Evolutionary conservation across 495 filamentous ascomycete species (phyloP), one percentile per base, ranked within the genome.

Genomic region (Daldinia grandis): DNA sequence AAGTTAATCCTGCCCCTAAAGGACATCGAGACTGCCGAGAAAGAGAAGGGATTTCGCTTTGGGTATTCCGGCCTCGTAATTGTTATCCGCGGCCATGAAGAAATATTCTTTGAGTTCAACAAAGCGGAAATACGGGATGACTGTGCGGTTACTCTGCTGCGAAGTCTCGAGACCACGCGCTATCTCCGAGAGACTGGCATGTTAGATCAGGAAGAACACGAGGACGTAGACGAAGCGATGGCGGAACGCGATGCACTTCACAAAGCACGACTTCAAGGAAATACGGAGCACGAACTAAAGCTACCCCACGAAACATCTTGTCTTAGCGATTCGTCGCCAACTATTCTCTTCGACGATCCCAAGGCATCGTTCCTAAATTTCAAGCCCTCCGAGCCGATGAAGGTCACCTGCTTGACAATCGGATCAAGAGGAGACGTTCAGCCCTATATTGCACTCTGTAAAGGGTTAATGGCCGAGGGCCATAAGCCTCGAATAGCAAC

Each of bases 341-440:
- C 92, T 2, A 92, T 98, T 61, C 79, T 93, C 9, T 98, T 98
- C 74, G 95, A 99, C 75, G 95, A 98, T 73, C 91, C 93, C 19
- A 89, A 88, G 68, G 92, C 93, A 19, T 98, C 95, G 0, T 94
- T 98, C 64, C 85, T 99, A 69, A 94, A 97, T 66, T 99, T 98
- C 81, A 97, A 97, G 77, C 95, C 95, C 0, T 81, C 87, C 5
- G 87, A 95, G 72, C 85, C 94, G 8, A 80, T 99, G 74, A 86
- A 84, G n/a, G 90, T 99, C 56, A 97, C 94, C 0, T 99, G 95
- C 76, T 80, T 99, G 31, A 99, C 95, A 0, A 99, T 99, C 65
- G 95, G 95, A 25, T 97, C 95, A 2, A 87, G 95, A 30, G 95
- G 95, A 25, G 95, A 99, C 78, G 95, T 99, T 7, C 95, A 99